Percentiles rank a stretch among this genome's conserved stretches.
phyloP scores from a whole-genome alignment of 805 yeast genomes.

The Lipomyces chichibuensis region DNA sequence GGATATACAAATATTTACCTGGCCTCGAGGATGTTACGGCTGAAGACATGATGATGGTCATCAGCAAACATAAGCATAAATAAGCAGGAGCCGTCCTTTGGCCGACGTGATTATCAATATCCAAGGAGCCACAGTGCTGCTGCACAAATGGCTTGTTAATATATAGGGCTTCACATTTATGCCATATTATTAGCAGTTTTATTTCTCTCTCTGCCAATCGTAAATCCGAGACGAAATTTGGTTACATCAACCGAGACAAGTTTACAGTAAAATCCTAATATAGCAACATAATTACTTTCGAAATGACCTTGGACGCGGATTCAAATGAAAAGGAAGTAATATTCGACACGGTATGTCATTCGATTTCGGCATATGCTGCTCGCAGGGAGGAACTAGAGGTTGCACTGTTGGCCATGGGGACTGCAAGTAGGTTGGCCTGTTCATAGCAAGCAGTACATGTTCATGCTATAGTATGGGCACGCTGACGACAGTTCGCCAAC shows the following conservation, averaged over 20 bases:
- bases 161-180: neutral
- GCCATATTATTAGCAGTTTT: neutral
- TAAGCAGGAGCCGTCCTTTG: no score
- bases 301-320: neutral
- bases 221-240: neutral
- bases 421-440: neutral
- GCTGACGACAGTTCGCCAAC: neutral
- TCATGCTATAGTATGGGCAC: neutral
- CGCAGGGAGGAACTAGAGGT: neutral
- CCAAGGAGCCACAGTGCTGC: neutral
- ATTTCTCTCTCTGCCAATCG: neutral
- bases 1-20: neutral
- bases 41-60: neutral
- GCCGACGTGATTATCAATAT: no score
- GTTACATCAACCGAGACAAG: neutral
- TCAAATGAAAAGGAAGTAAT: neutral
- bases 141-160: neutral
- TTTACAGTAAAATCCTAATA: neutral
- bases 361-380: neutral
- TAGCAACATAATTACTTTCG: neutral
- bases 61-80: no score
- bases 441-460: neutral
- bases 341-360: neutral
- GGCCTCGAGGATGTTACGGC: conserved; percentile 9
- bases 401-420: neutral